Base-by-base conservation (phyloP, 2,329 filamentous ascomycete species). In the Fusarium xylarioides region DNA sequence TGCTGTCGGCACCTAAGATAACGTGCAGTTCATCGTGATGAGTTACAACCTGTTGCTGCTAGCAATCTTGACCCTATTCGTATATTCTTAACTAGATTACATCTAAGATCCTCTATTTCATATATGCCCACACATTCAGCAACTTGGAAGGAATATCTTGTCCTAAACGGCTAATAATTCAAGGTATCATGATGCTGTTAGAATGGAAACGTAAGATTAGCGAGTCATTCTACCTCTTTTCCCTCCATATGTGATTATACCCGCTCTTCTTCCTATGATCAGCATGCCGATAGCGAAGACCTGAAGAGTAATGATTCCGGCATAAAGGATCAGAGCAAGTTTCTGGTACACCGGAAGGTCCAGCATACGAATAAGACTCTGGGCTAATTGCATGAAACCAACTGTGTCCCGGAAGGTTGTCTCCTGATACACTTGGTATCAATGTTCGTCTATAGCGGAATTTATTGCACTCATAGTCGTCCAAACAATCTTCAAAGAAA, bases 401-500 rank as follows among this genome's bases (percentile, higher is more conserved):
- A 3, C 0, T 11, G 7, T 32, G 47, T 19, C 28, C 16, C 5
- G n/a, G 30, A 6, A 16, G 5, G 3, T 30, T 11, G 4, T 7
- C 0, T 11, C 1, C 19, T 5, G 10, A 2, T 0, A 5, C 28
- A 8, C 10, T 50, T 2, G 7, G 3, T 0, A 0, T 6, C 1
- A 32, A 2, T 4, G 14, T 9, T 32, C 15, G 21, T n/a, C 5
- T 11, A 11, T 32, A n/a, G 28, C 7, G 4, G 5, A 50, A 2
- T 3, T 7, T 4, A 5, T 8, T 11, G 16, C 47, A 50, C 11
- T 34, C 47, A 9, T 32, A 9, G 30, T 19, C 30, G 18, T 2
- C 11, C 5, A 2, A 23, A 11, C 47, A 50, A 50, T 34, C 19
- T 1, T 16, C 4, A 2, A 7, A 16, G 2, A 4, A 32, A 1